Evolutionary conservation across 2,329 filamentous ascomycete genomes (phyloP).

Genomic region (Cercospora zeina): DNA sequence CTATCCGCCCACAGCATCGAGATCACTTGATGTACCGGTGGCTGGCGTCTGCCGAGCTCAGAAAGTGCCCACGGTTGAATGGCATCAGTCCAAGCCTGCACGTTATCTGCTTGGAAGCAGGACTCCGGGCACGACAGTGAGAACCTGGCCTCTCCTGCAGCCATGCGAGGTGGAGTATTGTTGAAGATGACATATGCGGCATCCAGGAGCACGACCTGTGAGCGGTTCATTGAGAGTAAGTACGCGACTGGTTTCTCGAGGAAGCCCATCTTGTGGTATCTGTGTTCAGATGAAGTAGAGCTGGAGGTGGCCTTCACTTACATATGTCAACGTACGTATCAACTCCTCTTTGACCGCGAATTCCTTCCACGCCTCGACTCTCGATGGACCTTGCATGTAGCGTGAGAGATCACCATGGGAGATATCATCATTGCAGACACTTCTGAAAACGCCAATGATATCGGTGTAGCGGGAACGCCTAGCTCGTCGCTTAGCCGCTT

Average conservation of each 20-base stretch:
- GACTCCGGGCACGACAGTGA: constrained; percentile 8
- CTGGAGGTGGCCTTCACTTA: too few species aligned
- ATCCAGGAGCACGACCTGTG: constrained; percentile 7
- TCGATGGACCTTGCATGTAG: neutral
- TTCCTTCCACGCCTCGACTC: neutral
- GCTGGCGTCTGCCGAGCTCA: constrained; percentile 2
- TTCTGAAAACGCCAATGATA: constrained; percentile 10
- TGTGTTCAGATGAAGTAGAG: too few species aligned
- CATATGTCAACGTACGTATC: constrained; percentile 13
- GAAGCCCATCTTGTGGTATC: too few species aligned
- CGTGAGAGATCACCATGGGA: neutral
- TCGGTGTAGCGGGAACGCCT: constrained; percentile 13
- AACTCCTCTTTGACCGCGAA: constrained; percentile 11
- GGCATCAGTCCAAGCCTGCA: neutral
- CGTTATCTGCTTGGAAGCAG: constrained; percentile 12
- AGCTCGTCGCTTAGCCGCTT: constrained; percentile 8
- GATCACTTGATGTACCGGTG: neutral
- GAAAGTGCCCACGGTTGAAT: neutral
- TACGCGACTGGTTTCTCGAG: too few species aligned
- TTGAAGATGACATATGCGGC: constrained; percentile 15
- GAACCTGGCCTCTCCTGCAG: constrained; percentile 4
- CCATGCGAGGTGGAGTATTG: constrained; percentile 15
- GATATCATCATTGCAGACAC: constrained; percentile 8
- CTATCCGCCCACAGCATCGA: constrained; percentile 6
- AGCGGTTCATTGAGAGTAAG: neutral